Base-by-base conservation (phyloP, 2,329 filamentous ascomycete genomes). In the Blastomyces silverae region DNA sequence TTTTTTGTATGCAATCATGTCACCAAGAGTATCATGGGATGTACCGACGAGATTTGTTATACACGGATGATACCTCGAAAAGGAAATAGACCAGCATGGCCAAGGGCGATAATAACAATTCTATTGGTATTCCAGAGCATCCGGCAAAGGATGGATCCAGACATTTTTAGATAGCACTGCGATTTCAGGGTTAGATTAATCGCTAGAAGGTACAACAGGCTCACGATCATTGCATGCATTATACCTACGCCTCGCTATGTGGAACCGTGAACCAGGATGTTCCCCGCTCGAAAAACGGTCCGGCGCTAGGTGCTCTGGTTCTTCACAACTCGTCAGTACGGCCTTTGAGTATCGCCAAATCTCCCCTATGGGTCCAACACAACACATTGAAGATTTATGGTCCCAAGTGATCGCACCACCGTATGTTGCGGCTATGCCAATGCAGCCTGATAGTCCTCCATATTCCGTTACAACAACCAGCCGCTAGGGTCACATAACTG, bases 171-270 rank as follows among this genome's bases (percentile, higher is more conserved):
- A 13, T 48, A 15, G 17, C n/a, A 37, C 22, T 58, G 37, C 42
- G 22, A 28, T 44, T 50, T 50, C 59, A 50, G 42, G 42, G 44
- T 50, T 48, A n/a, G n/a, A 48, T 17, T 50, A 61, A 50, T 50
- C 37, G 44, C 25, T 56, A 10, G 37, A 55, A 31, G 48, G 50
- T 42, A 56, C 61, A 62, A 39, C 46, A 63, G 62, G 44, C 42
- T 55, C 37, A 57, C 20, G 53, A 46, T 42, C 62, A 58, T 58
- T 53, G 25, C 62, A 44, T 63, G 62, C 62, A 63, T 58, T 34
- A 62, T 61, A 50, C 59, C 37, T 46, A 55, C 46, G 61, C 61
- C 61, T 62, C 28, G 31, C 8, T 62, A 58, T 63, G 62, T 63
- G 62, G 62, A 57, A 63, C 62, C 53, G 50, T 48, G 52, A 39